These are phyloP conservation scores for Mycena chlorophos DNA, from an alignment of 768 basidiomycete genomes.

Conservation along the genomic window DNA sequence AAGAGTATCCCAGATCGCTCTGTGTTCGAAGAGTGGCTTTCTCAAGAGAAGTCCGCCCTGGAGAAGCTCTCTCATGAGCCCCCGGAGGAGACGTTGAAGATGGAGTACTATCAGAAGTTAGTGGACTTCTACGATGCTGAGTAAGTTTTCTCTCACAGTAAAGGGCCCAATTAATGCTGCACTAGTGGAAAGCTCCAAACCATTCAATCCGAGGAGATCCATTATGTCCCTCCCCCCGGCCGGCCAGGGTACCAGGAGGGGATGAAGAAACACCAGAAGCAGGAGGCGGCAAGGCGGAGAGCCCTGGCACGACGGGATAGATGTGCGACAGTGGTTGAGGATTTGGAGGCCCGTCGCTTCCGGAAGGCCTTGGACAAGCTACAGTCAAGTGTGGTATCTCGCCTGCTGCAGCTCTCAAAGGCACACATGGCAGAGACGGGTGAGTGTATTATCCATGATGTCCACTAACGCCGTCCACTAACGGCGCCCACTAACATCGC, in stretches of 20 bases:
- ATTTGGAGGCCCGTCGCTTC: too few species aligned
- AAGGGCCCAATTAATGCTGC: too few species aligned
- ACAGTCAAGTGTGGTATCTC: neutral
- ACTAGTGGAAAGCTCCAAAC: too few species aligned
- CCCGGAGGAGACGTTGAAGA: slow-evolving; percentile 12
- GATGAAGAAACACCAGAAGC: too few species aligned
- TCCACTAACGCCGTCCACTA: neutral
- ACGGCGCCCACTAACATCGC: too few species aligned
- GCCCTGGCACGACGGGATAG: too few species aligned
- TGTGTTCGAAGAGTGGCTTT: slow-evolving; percentile 10
- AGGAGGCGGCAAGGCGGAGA: too few species aligned
- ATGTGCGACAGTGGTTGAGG: too few species aligned
- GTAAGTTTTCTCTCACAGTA: neutral
- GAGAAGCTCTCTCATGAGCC: slow-evolving; percentile 15
- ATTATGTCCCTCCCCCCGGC: too few species aligned
- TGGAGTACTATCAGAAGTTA: slow-evolving; percentile 8
- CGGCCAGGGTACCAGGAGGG: too few species aligned
- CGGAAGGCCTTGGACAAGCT: slow-evolving; percentile 1
- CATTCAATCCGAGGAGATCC: too few species aligned
- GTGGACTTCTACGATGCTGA: neutral
- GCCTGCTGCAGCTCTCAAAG: slow-evolving; percentile 3
- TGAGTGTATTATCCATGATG: neutral
- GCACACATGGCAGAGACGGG: slow-evolving; percentile 1
- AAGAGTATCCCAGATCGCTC: neutral
- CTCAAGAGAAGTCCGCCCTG: slow-evolving; percentile 19